Percentiles rank a stretch among this genome's conserved stretches.
Evolutionary conservation across 305 asterid genomes (phyloP).

Genomic region (Fraxinus greggii): DNA sequence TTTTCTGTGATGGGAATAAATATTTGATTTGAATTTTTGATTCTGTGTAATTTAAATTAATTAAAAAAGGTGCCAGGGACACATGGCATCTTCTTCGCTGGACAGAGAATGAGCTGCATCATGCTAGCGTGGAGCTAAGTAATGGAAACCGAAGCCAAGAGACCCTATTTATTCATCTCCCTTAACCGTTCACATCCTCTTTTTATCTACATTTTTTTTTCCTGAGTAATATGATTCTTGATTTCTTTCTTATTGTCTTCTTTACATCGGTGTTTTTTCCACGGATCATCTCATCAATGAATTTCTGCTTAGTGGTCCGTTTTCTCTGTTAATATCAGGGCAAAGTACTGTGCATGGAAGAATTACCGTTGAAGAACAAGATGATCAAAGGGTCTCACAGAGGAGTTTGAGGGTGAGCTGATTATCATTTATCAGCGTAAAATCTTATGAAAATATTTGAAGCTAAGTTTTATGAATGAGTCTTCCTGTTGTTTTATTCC

Average conservation of each 20-base stretch:
- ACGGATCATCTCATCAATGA: conserved; percentile 8
- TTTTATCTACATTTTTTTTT: neutral
- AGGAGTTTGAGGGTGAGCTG: conserved; percentile 62
- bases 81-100: neutral
- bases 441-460: neutral
- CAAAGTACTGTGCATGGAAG: conserved; percentile 46
- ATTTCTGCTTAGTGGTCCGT: conserved; percentile 14
- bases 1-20: neutral
- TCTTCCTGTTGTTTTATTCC: conserved; percentile 23
- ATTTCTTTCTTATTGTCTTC: neutral
- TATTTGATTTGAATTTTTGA: neutral
- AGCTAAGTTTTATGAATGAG: neutral
- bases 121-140: neutral
- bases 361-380: conserved; percentile 39
- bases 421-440: conserved; percentile 1
- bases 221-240: neutral
- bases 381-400: conserved; percentile 39
- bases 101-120: neutral
- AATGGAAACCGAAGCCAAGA: neutral
- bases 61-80: neutral
- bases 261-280: neutral
- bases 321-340: conserved; percentile 46
- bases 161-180: neutral
- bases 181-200: neutral
- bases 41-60: neutral